These are phyloP conservation scores for Termitomyces sp. DNA, from an alignment of 768 basidiomycete species.

Conservation along the genomic window DNA sequence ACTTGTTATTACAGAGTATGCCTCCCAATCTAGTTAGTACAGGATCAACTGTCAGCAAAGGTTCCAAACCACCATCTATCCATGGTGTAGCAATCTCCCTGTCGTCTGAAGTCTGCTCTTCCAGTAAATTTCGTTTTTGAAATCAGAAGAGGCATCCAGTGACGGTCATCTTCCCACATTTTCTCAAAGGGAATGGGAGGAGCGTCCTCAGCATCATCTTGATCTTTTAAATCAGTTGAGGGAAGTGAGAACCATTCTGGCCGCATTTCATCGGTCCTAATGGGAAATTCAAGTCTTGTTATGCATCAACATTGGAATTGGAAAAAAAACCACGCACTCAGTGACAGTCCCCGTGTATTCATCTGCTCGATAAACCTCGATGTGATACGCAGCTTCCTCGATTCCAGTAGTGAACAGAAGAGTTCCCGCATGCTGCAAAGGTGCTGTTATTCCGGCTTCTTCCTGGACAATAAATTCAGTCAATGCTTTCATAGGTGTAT, in stretches of 20 bases:
- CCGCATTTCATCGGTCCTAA: conserved; percentile 84
- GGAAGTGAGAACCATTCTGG: conserved; percentile 71
- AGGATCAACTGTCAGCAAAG: background rate
- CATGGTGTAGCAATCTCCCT: conserved; percentile 26
- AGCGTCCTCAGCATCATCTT: conserved; percentile 7
- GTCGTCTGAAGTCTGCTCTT: conserved; percentile 39
- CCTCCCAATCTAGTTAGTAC: too few species aligned
- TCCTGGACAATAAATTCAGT: conserved; percentile 45
- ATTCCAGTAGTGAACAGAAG: conserved; percentile 60
- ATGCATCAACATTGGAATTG: background rate
- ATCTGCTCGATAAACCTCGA: conserved; percentile 68
- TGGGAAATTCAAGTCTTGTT: background rate
- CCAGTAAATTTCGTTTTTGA: conserved; percentile 37
- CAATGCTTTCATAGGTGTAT: background rate
- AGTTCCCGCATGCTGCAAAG: conserved; percentile 58
- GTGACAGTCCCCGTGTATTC: conserved; percentile 55
- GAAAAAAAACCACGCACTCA: conserved; percentile 53
- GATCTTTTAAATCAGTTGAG: background rate
- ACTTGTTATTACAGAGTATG: too few species aligned
- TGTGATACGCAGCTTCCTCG: conserved; percentile 59
- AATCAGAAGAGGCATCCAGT: conserved; percentile 68
- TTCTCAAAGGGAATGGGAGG: conserved; percentile 56
- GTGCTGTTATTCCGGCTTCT: conserved; percentile 73
- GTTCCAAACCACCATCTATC: conserved; percentile 47
- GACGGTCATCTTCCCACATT: conserved; percentile 59